phyloP scores from a whole-genome alignment of 345 rosid species.

The Eucalyptus cloeziana region DNA sequence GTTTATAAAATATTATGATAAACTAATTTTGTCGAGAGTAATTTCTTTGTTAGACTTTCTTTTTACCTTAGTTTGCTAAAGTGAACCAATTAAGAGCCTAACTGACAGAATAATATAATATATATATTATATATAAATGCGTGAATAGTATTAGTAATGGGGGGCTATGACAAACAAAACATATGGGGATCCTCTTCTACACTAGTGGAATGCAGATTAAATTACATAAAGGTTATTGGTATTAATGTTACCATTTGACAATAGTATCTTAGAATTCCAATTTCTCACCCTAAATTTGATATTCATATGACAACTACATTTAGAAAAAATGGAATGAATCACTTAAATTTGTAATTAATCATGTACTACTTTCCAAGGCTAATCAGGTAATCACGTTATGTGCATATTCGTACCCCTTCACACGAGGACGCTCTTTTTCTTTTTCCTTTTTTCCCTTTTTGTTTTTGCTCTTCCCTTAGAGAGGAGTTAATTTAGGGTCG shows the following conservation, averaged over 20 bases:
- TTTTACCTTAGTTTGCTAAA: background rate
- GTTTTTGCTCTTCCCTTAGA: background rate
- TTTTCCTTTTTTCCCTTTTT: background rate
- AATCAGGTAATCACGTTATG: background rate
- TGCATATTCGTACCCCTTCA: no score
- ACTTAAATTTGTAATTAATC: background rate
- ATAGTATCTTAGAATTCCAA: background rate
- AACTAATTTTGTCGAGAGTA: background rate
- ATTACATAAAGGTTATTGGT: background rate
- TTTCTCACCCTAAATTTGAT: background rate
- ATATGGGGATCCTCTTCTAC: background rate
- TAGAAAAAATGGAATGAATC: background rate
- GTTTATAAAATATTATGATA: background rate
- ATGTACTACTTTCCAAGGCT: background rate
- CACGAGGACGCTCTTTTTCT: no score
- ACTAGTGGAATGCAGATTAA: background rate
- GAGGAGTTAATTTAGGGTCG: background rate
- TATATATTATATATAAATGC: background rate
- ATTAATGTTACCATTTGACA: background rate
- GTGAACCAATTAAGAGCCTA: background rate
- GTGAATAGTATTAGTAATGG: background rate
- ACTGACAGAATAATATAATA: background rate
- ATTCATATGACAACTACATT: no score
- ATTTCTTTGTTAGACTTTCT: background rate
- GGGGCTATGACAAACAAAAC: background rate